These are phyloP conservation scores for Daldinia sp. DNA, from an alignment of 2,329 filamentous ascomycete species.

Conservation along the genomic window DNA sequence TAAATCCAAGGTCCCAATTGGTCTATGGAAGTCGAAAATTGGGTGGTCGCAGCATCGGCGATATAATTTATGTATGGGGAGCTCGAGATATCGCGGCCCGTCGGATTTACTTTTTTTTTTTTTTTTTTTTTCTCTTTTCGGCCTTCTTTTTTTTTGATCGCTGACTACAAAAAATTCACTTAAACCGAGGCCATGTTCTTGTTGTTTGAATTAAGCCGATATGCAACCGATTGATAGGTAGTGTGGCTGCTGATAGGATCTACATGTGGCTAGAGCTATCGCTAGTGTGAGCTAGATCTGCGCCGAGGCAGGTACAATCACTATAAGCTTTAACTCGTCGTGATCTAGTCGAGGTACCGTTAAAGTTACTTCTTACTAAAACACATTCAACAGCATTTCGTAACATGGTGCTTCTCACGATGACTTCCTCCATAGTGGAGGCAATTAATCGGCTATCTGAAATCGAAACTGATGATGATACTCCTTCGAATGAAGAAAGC, in stretches of 20 bases:
- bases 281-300: not conserved
- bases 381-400: slow-evolving; percentile 25
- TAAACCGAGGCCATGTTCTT: not conserved
- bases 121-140: slow-evolving; percentile 14
- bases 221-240: not conserved
- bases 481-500: slow-evolving; percentile 36
- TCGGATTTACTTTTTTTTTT: slow-evolving; percentile 15
- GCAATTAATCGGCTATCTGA: slow-evolving; percentile 61
- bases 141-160: slow-evolving; percentile 8
- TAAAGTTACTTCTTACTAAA: slow-evolving; percentile 2
- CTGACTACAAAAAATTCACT: slow-evolving; percentile 33
- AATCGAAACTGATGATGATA: slow-evolving; percentile 7
- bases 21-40: slow-evolving; percentile 35
- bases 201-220: slow-evolving; percentile 12
- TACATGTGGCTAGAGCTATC: not conserved
- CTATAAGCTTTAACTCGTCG: not conserved
- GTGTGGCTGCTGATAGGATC: not conserved
- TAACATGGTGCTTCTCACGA: slow-evolving; percentile 81
- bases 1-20: slow-evolving; percentile 51
- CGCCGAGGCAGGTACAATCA: not conserved
- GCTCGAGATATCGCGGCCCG: slow-evolving; percentile 2
- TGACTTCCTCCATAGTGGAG: slow-evolving; percentile 76
- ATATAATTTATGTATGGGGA: slow-evolving; percentile 1
- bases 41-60: slow-evolving; percentile 42
- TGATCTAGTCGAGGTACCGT: too few species aligned